Percentiles rank a stretch among this genome's conserved stretches.
Conservation (phyloP, 192 early-diverging fungal species). For the Spinellus fusiger region DNA sequence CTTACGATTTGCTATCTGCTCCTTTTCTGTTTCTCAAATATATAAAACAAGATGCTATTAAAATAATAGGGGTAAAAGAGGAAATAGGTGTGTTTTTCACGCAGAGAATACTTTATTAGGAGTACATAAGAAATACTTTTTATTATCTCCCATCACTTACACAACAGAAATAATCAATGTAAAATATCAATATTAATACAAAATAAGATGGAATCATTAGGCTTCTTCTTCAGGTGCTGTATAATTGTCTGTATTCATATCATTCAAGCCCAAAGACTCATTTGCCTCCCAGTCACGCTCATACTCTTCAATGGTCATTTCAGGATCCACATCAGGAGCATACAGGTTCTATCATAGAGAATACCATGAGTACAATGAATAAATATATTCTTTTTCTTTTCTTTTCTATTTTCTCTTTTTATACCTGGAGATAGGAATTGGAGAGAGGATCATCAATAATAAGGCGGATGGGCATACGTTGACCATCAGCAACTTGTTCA, state of each 20-base stretch:
- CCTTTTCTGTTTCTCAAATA: too few relatives aligned
- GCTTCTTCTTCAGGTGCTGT: constrained; percentile 22
- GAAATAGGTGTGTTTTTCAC: too few relatives aligned
- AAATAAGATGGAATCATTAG: not conserved
- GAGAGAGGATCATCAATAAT: constrained; percentile 87
- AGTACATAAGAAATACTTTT: too few relatives aligned
- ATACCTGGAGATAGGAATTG: constrained; percentile 76
- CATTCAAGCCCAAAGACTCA: constrained; percentile 84
- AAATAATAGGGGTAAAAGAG: too few relatives aligned
- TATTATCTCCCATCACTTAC: too few relatives aligned
- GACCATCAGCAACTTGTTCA: constrained; percentile 56
- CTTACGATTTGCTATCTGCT: too few relatives aligned
- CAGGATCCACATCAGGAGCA: constrained; percentile 92
- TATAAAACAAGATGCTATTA: too few relatives aligned
- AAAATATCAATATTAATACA: too few relatives aligned
- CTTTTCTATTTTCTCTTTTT: too few relatives aligned
- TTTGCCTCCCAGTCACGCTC: constrained; percentile 86
- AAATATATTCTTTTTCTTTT: too few relatives aligned
- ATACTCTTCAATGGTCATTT: constrained; percentile 82
- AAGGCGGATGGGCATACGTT: constrained; percentile 52
- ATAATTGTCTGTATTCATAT: constrained; percentile 75
- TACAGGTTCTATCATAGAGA: constrained; percentile 66
- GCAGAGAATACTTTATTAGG: too few relatives aligned
- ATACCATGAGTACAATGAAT: not conserved
- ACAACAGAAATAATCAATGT: too few relatives aligned